Conservation (phyloP, 75 land plant species). For the Pseudotsuga menziesii region DNA sequence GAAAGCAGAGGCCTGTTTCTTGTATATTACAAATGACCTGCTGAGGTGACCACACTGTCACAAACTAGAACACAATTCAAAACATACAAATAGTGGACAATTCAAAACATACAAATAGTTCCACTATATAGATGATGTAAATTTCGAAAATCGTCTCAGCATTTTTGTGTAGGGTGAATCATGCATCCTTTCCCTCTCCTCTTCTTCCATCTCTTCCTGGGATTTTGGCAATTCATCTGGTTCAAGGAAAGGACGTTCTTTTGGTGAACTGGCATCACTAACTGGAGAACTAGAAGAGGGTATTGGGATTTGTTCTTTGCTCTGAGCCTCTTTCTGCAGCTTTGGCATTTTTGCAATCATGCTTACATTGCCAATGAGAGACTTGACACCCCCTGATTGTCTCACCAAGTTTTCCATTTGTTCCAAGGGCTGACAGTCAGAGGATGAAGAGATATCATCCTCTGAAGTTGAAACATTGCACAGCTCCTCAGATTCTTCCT, state of each 20-base stretch:
- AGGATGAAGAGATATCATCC: too few species aligned
- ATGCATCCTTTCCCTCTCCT: constrained; percentile 58
- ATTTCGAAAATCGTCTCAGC: constrained; percentile 27
- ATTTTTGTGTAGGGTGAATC: constrained; percentile 72
- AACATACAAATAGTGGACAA: not conserved
- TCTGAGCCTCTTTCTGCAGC: constrained; percentile 11
- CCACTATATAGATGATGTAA: not conserved
- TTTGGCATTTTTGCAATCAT: constrained; percentile 33
- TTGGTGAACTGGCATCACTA: constrained; percentile 7
- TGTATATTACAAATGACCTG: not conserved
- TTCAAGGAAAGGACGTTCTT: constrained; percentile 24
- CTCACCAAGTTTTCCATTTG: constrained; percentile 61
- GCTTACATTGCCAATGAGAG: constrained; percentile 50
- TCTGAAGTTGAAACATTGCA: not conserved
- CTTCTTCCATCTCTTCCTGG: constrained; percentile 33
- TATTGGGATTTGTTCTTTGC: not conserved
- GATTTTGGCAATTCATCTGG: constrained; percentile 54
- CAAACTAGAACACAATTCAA: not conserved
- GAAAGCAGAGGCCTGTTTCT: not conserved
- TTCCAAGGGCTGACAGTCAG: constrained; percentile 14
- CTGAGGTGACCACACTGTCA: not conserved
- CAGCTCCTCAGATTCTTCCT: not conserved
- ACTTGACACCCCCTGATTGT: constrained; percentile 56
- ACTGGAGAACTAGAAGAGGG: not conserved
- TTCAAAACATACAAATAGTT: not conserved